phyloP scores from a whole-genome alignment of 1,284 basidiomycete genomes.

The Ceratobasidium sp. region DNA sequence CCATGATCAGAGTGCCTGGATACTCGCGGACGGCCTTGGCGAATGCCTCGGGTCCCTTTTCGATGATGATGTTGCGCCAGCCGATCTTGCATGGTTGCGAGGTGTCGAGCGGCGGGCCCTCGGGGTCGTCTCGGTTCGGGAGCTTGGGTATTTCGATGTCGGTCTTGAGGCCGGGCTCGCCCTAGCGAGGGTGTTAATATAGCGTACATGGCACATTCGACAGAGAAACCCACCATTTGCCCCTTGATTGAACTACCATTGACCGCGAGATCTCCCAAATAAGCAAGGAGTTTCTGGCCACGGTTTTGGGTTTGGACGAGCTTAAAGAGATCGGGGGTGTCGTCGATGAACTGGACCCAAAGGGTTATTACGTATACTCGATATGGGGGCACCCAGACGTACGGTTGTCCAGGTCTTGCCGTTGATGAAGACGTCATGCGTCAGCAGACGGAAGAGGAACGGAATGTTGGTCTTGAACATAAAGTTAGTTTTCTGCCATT shows the following conservation, averaged over 20 bases:
- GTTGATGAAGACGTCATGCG: slow-evolving; percentile 96
- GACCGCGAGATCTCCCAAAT: slow-evolving; percentile 97
- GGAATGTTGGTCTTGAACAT: slow-evolving; percentile 92
- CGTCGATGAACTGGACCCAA: slow-evolving; percentile 88
- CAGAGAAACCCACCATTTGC: slow-evolving; percentile 63
- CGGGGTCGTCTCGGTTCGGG: slow-evolving; percentile 78
- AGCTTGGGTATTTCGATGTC: slow-evolving; percentile 90
- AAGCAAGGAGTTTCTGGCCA: slow-evolving; percentile 96
- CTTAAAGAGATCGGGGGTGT: slow-evolving; percentile 98
- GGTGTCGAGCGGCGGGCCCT: slow-evolving; percentile 80
- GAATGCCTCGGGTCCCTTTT: slow-evolving; percentile 97
- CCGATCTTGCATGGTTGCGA: slow-evolving; percentile 86
- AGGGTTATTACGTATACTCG: slow-evolving; percentile 36
- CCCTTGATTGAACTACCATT: slow-evolving; percentile 98
- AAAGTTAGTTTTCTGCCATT: slow-evolving; percentile 4
- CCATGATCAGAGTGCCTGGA: slow-evolving; percentile 95
- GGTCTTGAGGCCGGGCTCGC: slow-evolving; percentile 93
- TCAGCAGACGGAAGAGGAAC: slow-evolving; percentile 97
- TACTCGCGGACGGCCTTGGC: slow-evolving; percentile 98
- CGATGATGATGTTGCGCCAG: slow-evolving; percentile 99
- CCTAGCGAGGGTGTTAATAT: slow-evolving; percentile 57
- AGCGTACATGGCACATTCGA: slow-evolving; percentile 9
- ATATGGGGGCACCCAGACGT: slow-evolving; percentile 50
- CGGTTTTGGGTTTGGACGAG: slow-evolving; percentile 98
- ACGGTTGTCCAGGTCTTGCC: slow-evolving; percentile 99